Conservation (phyloP, 495 filamentous ascomycete genomes). For the Clohesyomyces aquaticus region DNA sequence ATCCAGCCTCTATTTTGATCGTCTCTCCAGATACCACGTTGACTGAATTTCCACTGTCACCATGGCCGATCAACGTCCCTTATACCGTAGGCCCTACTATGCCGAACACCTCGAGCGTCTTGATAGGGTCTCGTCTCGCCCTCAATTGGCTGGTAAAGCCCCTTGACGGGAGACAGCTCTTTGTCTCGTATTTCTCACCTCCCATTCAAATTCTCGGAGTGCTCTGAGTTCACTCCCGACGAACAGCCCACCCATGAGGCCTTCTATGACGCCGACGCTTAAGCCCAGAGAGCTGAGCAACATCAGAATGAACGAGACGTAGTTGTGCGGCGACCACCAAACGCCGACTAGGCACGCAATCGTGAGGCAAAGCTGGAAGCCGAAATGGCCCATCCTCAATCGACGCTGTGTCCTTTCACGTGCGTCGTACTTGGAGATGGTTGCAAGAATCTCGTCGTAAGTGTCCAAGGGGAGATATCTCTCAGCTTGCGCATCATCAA, state of each 20-base stretch:
- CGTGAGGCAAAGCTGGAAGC: slow-evolving; percentile 63
- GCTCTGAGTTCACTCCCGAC: slow-evolving; percentile 79
- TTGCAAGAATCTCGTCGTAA: slow-evolving; percentile 74
- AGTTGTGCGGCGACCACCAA: slow-evolving; percentile 80
- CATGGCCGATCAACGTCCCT: too few relatives aligned
- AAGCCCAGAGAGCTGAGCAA: slow-evolving; percentile 77
- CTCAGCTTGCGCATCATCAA: slow-evolving; percentile 9
- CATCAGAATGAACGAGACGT: slow-evolving; percentile 78
- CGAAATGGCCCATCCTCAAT: slow-evolving; percentile 74
- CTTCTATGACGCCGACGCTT: slow-evolving; percentile 75
- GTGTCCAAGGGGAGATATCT: slow-evolving; percentile 54
- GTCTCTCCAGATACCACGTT: too few relatives aligned
- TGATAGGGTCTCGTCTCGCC: too few relatives aligned
- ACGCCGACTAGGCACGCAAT: slow-evolving; percentile 75
- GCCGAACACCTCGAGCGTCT: too few relatives aligned
- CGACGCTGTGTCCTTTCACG: slow-evolving; percentile 72
- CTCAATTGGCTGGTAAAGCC: background rate
- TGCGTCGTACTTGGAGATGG: slow-evolving; percentile 65
- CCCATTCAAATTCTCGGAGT: slow-evolving; percentile 94
- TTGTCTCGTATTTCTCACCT: slow-evolving; percentile 71
- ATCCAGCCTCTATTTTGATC: too few relatives aligned
- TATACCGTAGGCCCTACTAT: too few relatives aligned
- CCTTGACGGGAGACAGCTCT: slow-evolving; percentile 31
- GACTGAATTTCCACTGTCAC: too few relatives aligned
- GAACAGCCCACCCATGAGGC: slow-evolving; percentile 84